These are phyloP conservation scores for Chalciporus piperatus DNA, from an alignment of 768 basidiomycete species.

Conservation along the genomic window DNA sequence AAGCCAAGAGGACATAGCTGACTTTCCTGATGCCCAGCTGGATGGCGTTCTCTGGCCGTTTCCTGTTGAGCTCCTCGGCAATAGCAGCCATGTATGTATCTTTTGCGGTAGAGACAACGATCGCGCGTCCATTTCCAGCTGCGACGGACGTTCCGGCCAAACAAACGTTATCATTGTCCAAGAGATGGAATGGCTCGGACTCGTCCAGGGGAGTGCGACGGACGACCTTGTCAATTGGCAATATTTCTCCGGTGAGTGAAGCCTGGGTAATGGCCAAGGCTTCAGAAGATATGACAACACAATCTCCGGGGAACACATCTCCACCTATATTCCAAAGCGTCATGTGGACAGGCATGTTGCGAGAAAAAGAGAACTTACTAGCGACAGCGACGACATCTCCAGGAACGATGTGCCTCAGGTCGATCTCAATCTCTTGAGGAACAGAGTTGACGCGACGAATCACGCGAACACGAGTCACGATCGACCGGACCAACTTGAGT, in stretches of 20 bases:
- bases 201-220: constrained; percentile 16
- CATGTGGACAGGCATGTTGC: not conserved
- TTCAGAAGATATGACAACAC: constrained; percentile 31
- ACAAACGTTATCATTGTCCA: constrained; percentile 34
- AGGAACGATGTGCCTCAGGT: constrained; percentile 30
- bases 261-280: constrained; percentile 33
- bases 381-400: constrained; percentile 32
- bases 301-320: constrained; percentile 37
- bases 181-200: constrained; percentile 26
- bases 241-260: constrained; percentile 35
- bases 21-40: constrained; percentile 35
- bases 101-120: constrained; percentile 32
- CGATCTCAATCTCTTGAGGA: constrained; percentile 29
- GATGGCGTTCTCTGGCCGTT: constrained; percentile 33
- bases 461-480: constrained; percentile 32
- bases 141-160: constrained; percentile 35
- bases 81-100: constrained; percentile 36
- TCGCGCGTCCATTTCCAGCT: constrained; percentile 30
- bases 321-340: constrained; percentile 18
- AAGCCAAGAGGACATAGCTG: constrained; percentile 30
- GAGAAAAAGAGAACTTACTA: constrained; percentile 14
- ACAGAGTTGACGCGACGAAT: constrained; percentile 24
- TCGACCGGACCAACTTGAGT: constrained; percentile 31
- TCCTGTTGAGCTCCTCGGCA: constrained; percentile 32
- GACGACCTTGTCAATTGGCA: constrained; percentile 31